Evolutionary conservation across 495 filamentous ascomycete genomes (phyloP).

Genomic region (Penicillium robsamsonii): DNA sequence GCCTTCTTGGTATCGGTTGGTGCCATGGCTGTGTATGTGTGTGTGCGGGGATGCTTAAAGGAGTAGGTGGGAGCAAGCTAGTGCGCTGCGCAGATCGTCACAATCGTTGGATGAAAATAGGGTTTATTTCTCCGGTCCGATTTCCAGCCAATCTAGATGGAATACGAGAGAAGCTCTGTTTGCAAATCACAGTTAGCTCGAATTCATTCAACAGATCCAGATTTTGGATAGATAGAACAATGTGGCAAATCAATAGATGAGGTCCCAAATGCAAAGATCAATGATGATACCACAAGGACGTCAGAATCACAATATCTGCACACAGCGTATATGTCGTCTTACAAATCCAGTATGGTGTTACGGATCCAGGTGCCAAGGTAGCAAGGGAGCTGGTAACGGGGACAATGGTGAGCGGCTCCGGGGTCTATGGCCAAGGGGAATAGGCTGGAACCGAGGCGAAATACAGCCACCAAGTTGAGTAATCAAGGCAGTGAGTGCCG

Average conservation of each 20-base stretch:
- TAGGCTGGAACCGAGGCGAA: not conserved
- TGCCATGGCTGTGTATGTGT: conserved; percentile 27
- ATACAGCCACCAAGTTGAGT: conserved; percentile 4
- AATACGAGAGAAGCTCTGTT: conserved; percentile 6
- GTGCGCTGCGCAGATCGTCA: conserved; percentile 10
- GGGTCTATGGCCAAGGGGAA: conserved; percentile 1
- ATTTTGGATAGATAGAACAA: not conserved
- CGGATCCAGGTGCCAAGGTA: conserved; percentile 5
- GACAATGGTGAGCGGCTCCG: not conserved
- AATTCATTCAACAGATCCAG: not conserved
- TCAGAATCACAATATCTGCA: conserved; percentile 4
- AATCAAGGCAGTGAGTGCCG: not conserved
- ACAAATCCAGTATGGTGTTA: conserved; percentile 15
- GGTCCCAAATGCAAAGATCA: conserved; percentile 2
- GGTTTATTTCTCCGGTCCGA: conserved; percentile 12
- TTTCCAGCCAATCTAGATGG: conserved; percentile 10
- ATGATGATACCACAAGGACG: conserved; percentile 8
- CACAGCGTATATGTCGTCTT: conserved; percentile 11
- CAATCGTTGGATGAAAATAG: conserved; percentile 10
- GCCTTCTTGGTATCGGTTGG: conserved; percentile 31
- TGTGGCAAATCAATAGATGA: conserved; percentile 5
- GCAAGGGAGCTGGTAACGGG: not conserved
- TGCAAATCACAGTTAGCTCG: conserved; percentile 13
- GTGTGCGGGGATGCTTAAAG: not conserved
- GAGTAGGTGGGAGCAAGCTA: conserved; percentile 11